Percentiles rank a stretch among this genome's conserved stretches.
Evolutionary conservation across 352 stramenopile genomes (phyloP).

Genomic region (Pythium sp.): DNA sequence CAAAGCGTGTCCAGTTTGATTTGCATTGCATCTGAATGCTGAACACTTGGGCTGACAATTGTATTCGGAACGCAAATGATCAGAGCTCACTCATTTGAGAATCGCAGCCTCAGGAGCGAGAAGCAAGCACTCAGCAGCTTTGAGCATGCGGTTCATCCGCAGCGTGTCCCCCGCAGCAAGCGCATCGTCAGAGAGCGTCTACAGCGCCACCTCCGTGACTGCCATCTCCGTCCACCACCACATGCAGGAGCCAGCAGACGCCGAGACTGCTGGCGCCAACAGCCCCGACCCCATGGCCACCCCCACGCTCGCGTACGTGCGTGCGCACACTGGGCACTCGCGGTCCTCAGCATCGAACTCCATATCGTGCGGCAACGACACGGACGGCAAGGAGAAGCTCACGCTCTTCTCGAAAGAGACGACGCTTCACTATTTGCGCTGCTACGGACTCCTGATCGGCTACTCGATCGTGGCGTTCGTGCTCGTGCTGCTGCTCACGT

Average conservation of each 20-base stretch:
- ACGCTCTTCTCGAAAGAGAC: constrained; percentile 7
- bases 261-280: neutral
- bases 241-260: constrained; percentile 3
- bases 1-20: neutral
- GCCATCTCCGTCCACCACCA: neutral
- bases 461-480: constrained; percentile 45
- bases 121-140: neutral
- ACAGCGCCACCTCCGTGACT: neutral
- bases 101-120: neutral
- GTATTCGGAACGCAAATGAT: neutral
- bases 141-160: neutral
- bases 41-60: neutral
- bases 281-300: constrained; percentile 3
- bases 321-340: neutral
- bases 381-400: constrained; percentile 17
- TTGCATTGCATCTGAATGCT: neutral
- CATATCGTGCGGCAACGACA: constrained; percentile 12
- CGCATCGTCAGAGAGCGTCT: neutral
- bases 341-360: neutral
- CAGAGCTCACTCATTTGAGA: neutral
- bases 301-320: constrained; percentile 12
- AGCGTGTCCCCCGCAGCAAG: neutral
- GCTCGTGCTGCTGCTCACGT: constrained; percentile 56
- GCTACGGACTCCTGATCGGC: constrained; percentile 33
- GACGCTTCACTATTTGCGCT: constrained; percentile 18